Base-by-base conservation (phyloP, 148 eudicot species). In the Persicaria maculosa region DNA sequence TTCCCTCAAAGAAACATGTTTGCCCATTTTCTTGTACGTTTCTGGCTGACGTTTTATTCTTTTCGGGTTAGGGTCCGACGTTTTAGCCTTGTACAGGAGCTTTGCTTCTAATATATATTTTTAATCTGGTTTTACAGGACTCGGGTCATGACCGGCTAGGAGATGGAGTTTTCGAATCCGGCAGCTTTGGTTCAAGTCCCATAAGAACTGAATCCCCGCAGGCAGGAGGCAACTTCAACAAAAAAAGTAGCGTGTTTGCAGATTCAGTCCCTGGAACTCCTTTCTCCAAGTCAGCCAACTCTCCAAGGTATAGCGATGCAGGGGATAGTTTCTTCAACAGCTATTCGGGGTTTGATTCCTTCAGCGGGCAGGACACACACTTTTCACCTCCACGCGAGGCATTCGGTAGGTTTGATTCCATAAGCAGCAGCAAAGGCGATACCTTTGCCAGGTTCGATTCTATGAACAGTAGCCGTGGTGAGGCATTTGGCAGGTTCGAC, bases 241-340 rank as follows among this genome's bases (percentile, higher is more conserved):
- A 77, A 25, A 89, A 85, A 79, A 86, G 77, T 43, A 91, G 89
- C 81, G 81, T 82, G 1, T 90, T 91, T 72, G 98, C 89, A 44
- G 96, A 95, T 80, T 95, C 97, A 15, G 91, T 92, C 36, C 92
- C 98, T 14, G 84, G 89, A 46, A 81, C 89, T 76, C 98, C 97
- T 50, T 86, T 84, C 75, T 87, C 96, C 8, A 86, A 84, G 79
- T 85, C 90, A 50, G 92, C 84, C 43, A 86, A 86, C 82, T 92
- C 96, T 50, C 90, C 94, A 22, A 86, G 90, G 78, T 85, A 84
- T 72, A 80, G 90, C 17, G 85, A 76, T 61, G 93, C 92, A 7
- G 84, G 84, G 59, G 93, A 90, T 79, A 79, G 74, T 52, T 89
- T 83, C 78, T 90, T 88, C 64, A 90, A 92, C 76, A 92, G 86